Evolutionary conservation across 208 protist species (phyloP).

Genomic region (Histomonas meleagridis): DNA sequence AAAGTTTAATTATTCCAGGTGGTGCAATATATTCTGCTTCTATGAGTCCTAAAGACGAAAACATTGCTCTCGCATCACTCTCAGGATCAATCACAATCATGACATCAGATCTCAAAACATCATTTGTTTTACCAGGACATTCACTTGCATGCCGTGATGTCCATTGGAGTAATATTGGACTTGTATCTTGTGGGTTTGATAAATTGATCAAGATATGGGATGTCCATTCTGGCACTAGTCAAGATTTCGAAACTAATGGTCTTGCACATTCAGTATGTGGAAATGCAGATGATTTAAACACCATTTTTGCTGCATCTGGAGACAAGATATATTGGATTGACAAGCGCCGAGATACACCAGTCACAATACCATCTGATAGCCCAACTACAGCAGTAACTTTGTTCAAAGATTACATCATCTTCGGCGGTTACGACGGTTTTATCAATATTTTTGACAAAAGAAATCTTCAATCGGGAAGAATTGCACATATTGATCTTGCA

Average conservation of each 20-base stretch:
- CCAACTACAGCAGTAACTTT: not conserved
- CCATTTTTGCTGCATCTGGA: not conserved
- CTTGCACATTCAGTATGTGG: not conserved
- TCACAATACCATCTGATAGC: not conserved
- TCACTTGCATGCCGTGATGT: not conserved
- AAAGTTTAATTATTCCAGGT: not conserved
- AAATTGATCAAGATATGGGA: conserved; percentile 25
- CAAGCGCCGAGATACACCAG: not conserved
- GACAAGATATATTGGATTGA: conserved; percentile 17
- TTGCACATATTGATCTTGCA: not conserved
- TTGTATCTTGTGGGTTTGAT: conserved; percentile 28
- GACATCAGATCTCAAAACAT: not conserved
- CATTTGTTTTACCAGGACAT: not conserved
- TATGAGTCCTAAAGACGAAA: not conserved
- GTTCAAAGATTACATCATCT: not conserved
- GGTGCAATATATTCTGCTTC: conserved; percentile 29
- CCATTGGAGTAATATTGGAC: not conserved
- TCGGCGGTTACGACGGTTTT: not conserved
- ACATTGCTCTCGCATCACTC: not conserved
- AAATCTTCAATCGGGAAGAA: not conserved
- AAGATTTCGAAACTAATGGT: not conserved
- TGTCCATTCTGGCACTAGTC: not conserved
- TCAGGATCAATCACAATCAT: not conserved
- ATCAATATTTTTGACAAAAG: not conserved
- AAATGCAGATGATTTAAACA: not conserved